Percentiles rank a stretch among this genome's conserved stretches.
Evolutionary conservation across 2,329 filamentous ascomycete genomes (phyloP).

Genomic region (Exophiala phaeomuriformis): DNA sequence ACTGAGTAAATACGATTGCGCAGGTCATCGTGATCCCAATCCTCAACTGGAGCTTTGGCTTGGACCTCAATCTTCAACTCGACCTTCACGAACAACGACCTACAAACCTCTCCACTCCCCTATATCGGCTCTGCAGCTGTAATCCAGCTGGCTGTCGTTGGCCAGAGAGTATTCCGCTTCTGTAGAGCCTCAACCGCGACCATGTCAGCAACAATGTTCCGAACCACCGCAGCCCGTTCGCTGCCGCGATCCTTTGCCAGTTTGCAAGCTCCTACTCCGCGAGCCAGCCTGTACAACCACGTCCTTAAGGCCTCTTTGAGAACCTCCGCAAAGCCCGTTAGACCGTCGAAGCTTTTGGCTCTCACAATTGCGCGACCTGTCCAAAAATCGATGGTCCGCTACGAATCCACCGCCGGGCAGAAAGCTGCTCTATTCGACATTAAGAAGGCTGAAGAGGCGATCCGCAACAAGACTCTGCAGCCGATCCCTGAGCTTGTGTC

Average conservation of each 20-base stretch:
- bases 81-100: conserved; percentile 6
- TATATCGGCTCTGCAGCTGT: conserved; percentile 16
- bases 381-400: conserved; percentile 44
- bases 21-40: neutral
- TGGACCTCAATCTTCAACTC: conserved; percentile 4
- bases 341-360: conserved; percentile 35
- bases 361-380: conserved; percentile 41
- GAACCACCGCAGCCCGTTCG: conserved; percentile 40
- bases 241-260: conserved; percentile 38
- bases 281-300: conserved; percentile 33
- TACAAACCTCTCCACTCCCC: conserved; percentile 22
- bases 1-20: neutral
- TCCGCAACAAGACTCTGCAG: conserved; percentile 51
- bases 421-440: conserved; percentile 22
- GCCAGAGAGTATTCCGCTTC: conserved; percentile 9
- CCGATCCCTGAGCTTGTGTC: conserved; percentile 56
- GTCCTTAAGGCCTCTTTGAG: conserved; percentile 37
- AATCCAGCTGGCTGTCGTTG: conserved; percentile 21
- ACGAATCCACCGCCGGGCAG: conserved; percentile 33
- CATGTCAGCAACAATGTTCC: conserved; percentile 38
- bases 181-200: conserved; percentile 29
- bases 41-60: neutral
- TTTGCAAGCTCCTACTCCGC: conserved; percentile 21
- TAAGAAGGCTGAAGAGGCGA: conserved; percentile 44
- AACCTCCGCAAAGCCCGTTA: conserved; percentile 36